Evolutionary conservation across 2,329 filamentous ascomycete genomes (phyloP), one percentile per base, ranked within the genome.

Genomic region (Penicillium sp.): DNA sequence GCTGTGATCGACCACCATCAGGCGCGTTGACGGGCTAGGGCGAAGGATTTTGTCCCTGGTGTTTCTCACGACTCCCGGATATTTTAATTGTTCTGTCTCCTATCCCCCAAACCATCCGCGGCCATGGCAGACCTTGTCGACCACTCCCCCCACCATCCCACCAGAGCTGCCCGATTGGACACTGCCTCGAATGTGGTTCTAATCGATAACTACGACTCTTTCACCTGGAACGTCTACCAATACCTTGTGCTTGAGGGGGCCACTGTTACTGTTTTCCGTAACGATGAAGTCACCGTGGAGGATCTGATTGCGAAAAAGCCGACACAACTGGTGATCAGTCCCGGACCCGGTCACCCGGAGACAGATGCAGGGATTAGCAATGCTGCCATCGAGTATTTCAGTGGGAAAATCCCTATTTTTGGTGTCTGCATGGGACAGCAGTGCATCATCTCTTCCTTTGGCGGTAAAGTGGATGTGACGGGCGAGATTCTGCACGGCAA

Each of bases 371-470:
- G 93, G 41, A 81, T 98, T 59, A 96, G 90, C 67, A 88, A 88
- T 62, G 87, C 87, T 67, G 90, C 88, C 28, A 95, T 98, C 59
- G 77, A 81, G 56, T 77, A 96, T 65, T 98, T 97, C 66, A 82
- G 85, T 19, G 93, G 93, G 53, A 97, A 95, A 70, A 87, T 98
- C 33, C 93, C 93, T 8, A 81, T 98, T 10, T 80, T 98, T 36
- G 93, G 93, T n/a, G 93, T 98, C 19, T 98, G 93, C 63, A 97
- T 98, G 91, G 93, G 93, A 54, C 84, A 96, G 82, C 93, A 98
- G 74, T 98, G 93, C 68, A 97, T 98, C 51, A 91, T 94, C 62
- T 86, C 93, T 39, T 83, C 88, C 20, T 97, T 94, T 59, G 93
- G 93, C 33, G 93, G 93, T 45, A 82, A 86, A 35, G 93, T 98